These are phyloP conservation scores for Pythium phragmiticola DNA, from an alignment of 352 stramenopile genomes.

Conservation along the genomic window DNA sequence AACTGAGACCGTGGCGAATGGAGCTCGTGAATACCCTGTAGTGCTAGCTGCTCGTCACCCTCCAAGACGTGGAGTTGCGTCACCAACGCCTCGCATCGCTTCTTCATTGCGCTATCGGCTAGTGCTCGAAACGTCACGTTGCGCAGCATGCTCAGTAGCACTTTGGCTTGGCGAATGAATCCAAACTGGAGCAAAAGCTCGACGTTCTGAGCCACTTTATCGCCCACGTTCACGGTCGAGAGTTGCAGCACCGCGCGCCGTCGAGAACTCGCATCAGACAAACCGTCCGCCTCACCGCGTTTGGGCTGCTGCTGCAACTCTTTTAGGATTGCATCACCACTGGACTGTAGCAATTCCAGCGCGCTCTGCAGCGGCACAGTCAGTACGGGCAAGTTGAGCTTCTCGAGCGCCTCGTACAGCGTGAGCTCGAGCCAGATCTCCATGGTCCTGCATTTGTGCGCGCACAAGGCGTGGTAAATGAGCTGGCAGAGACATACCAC, in stretches of 20 bases:
- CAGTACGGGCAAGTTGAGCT: constrained; percentile 40
- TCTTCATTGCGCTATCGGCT: neutral
- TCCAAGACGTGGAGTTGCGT: constrained; percentile 11
- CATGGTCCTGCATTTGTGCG: constrained; percentile 31
- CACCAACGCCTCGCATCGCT: constrained; percentile 5
- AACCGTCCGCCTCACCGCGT: neutral
- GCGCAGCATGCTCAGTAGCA: constrained; percentile 42
- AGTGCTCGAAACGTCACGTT: constrained; percentile 30
- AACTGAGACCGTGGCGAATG: neutral
- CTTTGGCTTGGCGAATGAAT: constrained; percentile 59
- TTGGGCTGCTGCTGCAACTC: constrained; percentile 40
- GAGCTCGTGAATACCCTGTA: neutral
- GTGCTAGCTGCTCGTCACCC: constrained; percentile 6
- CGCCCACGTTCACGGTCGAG: constrained; percentile 23
- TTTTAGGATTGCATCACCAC: constrained; percentile 38
- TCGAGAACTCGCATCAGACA: neutral
- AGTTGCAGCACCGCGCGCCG: constrained; percentile 30
- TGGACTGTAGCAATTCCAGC: constrained; percentile 46
- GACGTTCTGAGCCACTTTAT: constrained; percentile 34
- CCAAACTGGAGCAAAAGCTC: constrained; percentile 47
- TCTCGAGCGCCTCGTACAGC: constrained; percentile 47
- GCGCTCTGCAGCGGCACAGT: constrained; percentile 50
- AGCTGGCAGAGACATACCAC: constrained; percentile 54
- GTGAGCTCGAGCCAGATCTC: constrained; percentile 60
- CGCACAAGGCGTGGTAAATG: constrained; percentile 39